Percentiles rank a stretch among this genome's conserved stretches.
Evolutionary conservation across 306 rosid species (phyloP).

Genomic region (Arachis hypogaea): DNA sequence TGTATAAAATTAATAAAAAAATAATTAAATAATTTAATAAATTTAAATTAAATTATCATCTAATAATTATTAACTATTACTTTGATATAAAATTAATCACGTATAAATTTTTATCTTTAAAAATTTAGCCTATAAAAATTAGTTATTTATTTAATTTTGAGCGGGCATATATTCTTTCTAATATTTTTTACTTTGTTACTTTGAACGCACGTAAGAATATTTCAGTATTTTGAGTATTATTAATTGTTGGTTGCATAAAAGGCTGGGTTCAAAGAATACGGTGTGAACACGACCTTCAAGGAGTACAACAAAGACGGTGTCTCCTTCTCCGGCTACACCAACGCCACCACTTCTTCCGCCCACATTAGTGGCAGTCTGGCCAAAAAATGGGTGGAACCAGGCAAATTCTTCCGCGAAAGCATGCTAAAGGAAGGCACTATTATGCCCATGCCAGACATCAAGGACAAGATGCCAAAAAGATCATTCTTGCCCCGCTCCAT

Average conservation of each 20-base stretch:
- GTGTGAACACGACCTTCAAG: conserved; percentile 58
- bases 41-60: too few species aligned
- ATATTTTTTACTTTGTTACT: too few species aligned
- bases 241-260: neutral
- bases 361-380: conserved; percentile 46
- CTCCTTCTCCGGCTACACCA: conserved; percentile 48
- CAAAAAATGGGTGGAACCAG: conserved; percentile 75
- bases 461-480: conserved; percentile 74
- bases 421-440: conserved; percentile 63
- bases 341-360: conserved; percentile 35
- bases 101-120: too few species aligned
- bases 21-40: too few species aligned
- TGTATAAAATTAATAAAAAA: too few species aligned
- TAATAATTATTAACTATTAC: too few species aligned
- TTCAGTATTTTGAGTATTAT: too few species aligned
- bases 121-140: too few species aligned
- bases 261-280: conserved; percentile 66
- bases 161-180: too few species aligned
- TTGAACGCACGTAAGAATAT: too few species aligned
- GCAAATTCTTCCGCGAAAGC: conserved; percentile 81
- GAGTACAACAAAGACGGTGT: conserved; percentile 57
- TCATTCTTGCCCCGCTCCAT: conserved; percentile 78
- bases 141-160: too few species aligned
- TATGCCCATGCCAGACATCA: conserved; percentile 80
- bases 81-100: too few species aligned